A percentile compares a stretch with the other conserved stretches of the same genome.
Conservation (phyloP, 441 rosid genomes). For the Adansonia madagascariensis region DNA sequence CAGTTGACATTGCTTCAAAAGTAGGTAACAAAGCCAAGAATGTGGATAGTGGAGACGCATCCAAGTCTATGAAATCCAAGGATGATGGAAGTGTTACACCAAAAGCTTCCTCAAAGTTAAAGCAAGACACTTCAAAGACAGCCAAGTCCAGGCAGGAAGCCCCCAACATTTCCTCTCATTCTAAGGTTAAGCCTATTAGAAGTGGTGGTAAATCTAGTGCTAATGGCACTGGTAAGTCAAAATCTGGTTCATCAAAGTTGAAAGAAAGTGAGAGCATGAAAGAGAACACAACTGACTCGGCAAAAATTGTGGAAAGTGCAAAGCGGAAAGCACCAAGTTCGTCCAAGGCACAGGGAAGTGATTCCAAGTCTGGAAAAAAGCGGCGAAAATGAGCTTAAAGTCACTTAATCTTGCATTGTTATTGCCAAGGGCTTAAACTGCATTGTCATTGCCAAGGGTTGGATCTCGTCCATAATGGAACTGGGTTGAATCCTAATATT, state of each 20-base stretch:
- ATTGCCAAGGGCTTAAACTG: background rate
- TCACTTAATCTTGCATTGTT: slow-evolving; percentile 5
- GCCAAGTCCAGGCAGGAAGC: slow-evolving; percentile 61
- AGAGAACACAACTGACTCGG: slow-evolving; percentile 56
- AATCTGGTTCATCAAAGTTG: slow-evolving; percentile 59
- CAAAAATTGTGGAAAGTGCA: slow-evolving; percentile 40
- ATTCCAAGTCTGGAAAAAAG: slow-evolving; percentile 61
- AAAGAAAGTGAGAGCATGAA: slow-evolving; percentile 51
- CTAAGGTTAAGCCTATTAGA: slow-evolving; percentile 47
- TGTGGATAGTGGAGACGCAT: slow-evolving; percentile 3
- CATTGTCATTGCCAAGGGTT: background rate
- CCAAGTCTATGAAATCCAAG: slow-evolving; percentile 49
- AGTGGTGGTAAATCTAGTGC: slow-evolving; percentile 47
- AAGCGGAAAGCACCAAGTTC: slow-evolving; percentile 51
- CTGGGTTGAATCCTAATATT: slow-evolving; percentile 6
- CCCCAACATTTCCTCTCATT: slow-evolving; percentile 41
- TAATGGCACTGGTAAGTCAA: slow-evolving; percentile 54
- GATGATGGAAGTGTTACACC: slow-evolving; percentile 44
- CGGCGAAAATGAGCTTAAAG: slow-evolving; percentile 50
- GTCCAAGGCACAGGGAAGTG: slow-evolving; percentile 58
- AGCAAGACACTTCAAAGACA: slow-evolving; percentile 48
- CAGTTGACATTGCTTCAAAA: slow-evolving; percentile 44
- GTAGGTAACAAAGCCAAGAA: slow-evolving; percentile 29
- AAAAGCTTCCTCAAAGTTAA: slow-evolving; percentile 47
- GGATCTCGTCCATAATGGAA: background rate